Conservation (phyloP, 2,329 filamentous ascomycete genomes). For the Curvularia verruculosa region DNA sequence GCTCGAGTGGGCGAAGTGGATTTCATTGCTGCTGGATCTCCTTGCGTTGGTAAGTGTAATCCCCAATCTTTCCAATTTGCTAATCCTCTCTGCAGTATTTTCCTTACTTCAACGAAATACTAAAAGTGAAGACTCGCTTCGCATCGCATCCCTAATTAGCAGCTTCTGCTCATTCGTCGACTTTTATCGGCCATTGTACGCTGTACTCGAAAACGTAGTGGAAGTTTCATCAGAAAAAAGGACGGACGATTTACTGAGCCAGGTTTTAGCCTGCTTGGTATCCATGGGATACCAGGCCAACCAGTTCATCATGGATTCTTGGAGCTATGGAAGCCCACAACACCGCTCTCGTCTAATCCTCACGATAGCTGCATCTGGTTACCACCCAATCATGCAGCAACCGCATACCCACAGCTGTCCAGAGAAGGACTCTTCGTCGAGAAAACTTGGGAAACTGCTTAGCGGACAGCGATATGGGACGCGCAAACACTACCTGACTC, state of each 20-base stretch:
- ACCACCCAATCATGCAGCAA: slow-evolving; percentile 63
- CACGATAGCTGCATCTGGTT: slow-evolving; percentile 70
- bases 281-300: slow-evolving; percentile 78
- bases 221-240: slow-evolving; percentile 63
- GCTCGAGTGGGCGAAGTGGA: slow-evolving; percentile 69
- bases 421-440: slow-evolving; percentile 26
- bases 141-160: slow-evolving; percentile 78
- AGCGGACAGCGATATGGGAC: slow-evolving; percentile 60
- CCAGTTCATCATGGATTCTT: slow-evolving; percentile 71
- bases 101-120: slow-evolving; percentile 67
- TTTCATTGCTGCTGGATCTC: slow-evolving; percentile 74
- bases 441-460: slow-evolving; percentile 58
- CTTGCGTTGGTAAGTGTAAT: slow-evolving; percentile 63
- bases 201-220: slow-evolving; percentile 77
- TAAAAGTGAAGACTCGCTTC: slow-evolving; percentile 61
- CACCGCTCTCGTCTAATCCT: slow-evolving; percentile 72
- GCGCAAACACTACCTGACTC: slow-evolving; percentile 58
- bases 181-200: slow-evolving; percentile 75
- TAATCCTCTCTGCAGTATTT: slow-evolving; percentile 59
- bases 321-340: slow-evolving; percentile 71
- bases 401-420: slow-evolving; percentile 68
- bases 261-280: slow-evolving; percentile 74
- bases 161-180: slow-evolving; percentile 78
- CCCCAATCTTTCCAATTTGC: neutral
- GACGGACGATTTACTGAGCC: slow-evolving; percentile 70